Conservation (phyloP, 768 basidiomycete species). For the Tulasnella sp. region DNA sequence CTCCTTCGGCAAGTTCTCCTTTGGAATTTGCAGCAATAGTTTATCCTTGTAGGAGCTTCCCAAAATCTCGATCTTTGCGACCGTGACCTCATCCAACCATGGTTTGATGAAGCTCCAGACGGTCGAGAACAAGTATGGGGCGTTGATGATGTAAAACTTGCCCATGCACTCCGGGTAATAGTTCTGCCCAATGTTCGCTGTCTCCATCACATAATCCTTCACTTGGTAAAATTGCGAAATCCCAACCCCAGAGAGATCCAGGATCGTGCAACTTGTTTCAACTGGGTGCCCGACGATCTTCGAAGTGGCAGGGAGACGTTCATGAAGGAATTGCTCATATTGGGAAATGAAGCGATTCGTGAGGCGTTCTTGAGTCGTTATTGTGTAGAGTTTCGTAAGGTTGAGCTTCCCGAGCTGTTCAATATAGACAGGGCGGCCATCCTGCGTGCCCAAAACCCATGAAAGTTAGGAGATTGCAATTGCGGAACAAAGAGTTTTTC, state of each 20-base stretch:
- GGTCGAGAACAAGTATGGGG: conserved; percentile 83
- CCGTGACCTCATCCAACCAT: conserved; percentile 93
- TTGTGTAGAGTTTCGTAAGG: conserved; percentile 67
- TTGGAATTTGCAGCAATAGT: conserved; percentile 72
- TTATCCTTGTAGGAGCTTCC: conserved; percentile 66
- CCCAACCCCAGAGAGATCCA: conserved; percentile 66
- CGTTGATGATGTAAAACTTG: conserved; percentile 98
- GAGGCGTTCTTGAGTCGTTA: conserved; percentile 82
- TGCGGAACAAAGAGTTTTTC: background rate
- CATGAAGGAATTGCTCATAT: conserved; percentile 80
- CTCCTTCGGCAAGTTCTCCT: conserved; percentile 74
- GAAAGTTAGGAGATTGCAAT: background rate
- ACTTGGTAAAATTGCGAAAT: conserved; percentile 80
- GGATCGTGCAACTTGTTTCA: conserved; percentile 95
- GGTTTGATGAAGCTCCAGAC: conserved; percentile 86
- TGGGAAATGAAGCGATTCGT: conserved; percentile 82
- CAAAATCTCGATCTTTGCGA: conserved; percentile 87
- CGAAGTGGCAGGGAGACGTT: conserved; percentile 77
- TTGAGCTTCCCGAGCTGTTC: conserved; percentile 88
- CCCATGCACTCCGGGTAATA: conserved; percentile 93
- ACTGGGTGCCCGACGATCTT: conserved; percentile 66
- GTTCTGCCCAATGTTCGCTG: conserved; percentile 76
- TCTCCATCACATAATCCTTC: conserved; percentile 79
- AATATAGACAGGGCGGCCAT: conserved; percentile 92
- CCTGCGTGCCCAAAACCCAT: conserved; percentile 38